These are phyloP conservation scores for Candida dajiaensis DNA, from an alignment of 805 yeast genomes.

Conservation along the genomic window DNA sequence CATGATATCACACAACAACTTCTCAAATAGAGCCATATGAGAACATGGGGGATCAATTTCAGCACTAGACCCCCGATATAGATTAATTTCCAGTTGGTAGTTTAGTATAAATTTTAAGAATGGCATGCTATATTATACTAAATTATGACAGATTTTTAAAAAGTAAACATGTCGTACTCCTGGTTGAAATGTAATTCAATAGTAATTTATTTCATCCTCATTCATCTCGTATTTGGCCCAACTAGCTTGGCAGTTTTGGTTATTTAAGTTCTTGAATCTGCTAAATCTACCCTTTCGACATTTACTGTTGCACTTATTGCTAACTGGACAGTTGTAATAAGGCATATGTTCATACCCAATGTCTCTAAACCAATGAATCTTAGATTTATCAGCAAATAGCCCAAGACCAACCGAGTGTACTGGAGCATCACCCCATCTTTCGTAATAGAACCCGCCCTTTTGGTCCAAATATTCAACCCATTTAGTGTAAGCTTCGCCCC, in stretches of 20 bases:
- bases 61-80: no score
- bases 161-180: no score
- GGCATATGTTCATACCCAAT: slow-evolving; percentile 76
- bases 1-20: no score
- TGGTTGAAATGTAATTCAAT: slow-evolving; percentile 7
- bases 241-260: slow-evolving; percentile 68
- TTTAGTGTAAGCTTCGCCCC: slow-evolving; percentile 57
- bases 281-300: slow-evolving; percentile 55
- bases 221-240: slow-evolving; percentile 52
- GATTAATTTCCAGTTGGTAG: no score
- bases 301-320: slow-evolving; percentile 38
- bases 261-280: slow-evolving; percentile 41
- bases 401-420: slow-evolving; percentile 75
- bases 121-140: no score
- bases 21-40: no score
- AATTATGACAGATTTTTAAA: no score
- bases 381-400: slow-evolving; percentile 60
- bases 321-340: slow-evolving; percentile 68
- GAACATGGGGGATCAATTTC: no score
- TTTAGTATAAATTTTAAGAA: no score
- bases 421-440: slow-evolving; percentile 94
- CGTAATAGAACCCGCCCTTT: slow-evolving; percentile 81
- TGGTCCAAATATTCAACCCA: slow-evolving; percentile 62
- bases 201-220: slow-evolving; percentile 23
- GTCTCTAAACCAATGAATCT: slow-evolving; percentile 83